A percentile compares a stretch with the other conserved stretches of the same genome.
These are phyloP conservation scores for Ophiostoma perfectum DNA, from an alignment of 2,329 filamentous ascomycete species.

Conservation along the genomic window DNA sequence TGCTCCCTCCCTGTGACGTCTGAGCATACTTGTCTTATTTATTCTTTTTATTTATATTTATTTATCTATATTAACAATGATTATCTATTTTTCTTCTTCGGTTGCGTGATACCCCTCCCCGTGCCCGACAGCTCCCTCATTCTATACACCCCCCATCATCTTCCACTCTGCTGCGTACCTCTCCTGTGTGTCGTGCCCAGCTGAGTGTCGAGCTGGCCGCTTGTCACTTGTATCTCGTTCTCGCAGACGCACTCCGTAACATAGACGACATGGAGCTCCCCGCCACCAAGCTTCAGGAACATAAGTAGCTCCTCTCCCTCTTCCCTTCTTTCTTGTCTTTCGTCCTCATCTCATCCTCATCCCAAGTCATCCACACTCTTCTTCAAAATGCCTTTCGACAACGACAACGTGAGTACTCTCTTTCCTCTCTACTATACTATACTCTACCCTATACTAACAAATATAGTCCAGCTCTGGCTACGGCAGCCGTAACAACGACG, in stretches of 20 bases:
- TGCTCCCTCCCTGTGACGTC: neutral
- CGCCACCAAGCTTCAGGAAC: conserved; percentile 15
- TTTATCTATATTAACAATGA: neutral
- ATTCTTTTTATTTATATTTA: neutral
- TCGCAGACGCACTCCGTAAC: neutral
- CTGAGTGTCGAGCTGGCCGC: neutral
- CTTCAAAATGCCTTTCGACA: conserved; percentile 25
- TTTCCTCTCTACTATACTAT: conserved; percentile 22
- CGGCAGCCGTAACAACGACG: neutral
- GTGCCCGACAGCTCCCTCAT: neutral
- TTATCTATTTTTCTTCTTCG: neutral
- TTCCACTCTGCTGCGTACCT: neutral
- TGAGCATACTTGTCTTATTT: neutral
- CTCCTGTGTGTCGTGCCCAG: neutral
- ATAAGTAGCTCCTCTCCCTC: conserved; percentile 18
- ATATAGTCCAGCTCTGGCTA: conserved; percentile 28
- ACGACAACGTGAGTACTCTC: conserved; percentile 34
- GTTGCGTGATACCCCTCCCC: conserved; percentile 8
- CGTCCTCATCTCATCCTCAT: neutral
- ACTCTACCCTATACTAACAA: neutral
- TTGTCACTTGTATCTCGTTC: neutral
- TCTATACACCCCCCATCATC: conserved; percentile 1
- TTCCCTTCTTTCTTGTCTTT: neutral
- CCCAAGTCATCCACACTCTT: neutral
- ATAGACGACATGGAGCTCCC: neutral